These are phyloP conservation scores for Termitomyces sp. DNA, from an alignment of 768 basidiomycete species.

Conservation along the genomic window DNA sequence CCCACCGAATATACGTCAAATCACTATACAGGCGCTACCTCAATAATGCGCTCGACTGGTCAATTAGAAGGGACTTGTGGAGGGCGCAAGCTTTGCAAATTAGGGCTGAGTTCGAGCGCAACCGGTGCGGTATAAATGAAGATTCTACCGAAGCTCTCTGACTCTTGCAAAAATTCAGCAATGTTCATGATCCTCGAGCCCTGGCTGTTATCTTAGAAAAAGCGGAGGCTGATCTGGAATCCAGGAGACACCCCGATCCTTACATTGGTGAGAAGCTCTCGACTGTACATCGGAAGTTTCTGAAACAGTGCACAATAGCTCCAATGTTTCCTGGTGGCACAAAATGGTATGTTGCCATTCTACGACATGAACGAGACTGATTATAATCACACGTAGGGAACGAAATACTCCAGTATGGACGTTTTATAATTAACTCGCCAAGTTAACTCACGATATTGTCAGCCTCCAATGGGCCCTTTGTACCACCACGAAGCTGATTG, in stretches of 20 bases:
- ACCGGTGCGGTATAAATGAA: conserved; percentile 52
- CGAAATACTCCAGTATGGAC: conserved; percentile 71
- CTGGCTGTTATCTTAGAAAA: conserved; percentile 72
- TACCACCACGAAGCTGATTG: conserved; percentile 53
- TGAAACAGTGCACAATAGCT: conserved; percentile 37
- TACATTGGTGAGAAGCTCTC: conserved; percentile 66
- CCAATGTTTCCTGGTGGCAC: conserved; percentile 84
- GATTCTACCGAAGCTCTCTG: not conserved
- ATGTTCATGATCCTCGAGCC: conserved; percentile 81
- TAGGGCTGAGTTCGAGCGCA: conserved; percentile 88
- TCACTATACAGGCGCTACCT: conserved; percentile 86
- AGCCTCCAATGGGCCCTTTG: conserved; percentile 61
- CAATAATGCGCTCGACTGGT: conserved; percentile 89
- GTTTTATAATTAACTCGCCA: conserved; percentile 3
- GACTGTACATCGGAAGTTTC: not conserved
- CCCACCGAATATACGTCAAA: conserved; percentile 83
- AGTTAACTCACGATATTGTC: conserved; percentile 11
- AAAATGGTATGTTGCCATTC: conserved; percentile 70
- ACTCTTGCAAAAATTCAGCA: conserved; percentile 33
- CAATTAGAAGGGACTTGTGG: conserved; percentile 81
- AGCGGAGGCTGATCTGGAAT: conserved; percentile 71
- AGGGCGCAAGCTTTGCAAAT: conserved; percentile 80
- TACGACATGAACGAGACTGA: conserved; percentile 10
- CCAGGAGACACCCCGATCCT: conserved; percentile 81
- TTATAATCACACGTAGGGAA: conserved; percentile 46